Base-by-base conservation (phyloP, 768 basidiomycete species). In the Hortiboletus flavorubellus region DNA sequence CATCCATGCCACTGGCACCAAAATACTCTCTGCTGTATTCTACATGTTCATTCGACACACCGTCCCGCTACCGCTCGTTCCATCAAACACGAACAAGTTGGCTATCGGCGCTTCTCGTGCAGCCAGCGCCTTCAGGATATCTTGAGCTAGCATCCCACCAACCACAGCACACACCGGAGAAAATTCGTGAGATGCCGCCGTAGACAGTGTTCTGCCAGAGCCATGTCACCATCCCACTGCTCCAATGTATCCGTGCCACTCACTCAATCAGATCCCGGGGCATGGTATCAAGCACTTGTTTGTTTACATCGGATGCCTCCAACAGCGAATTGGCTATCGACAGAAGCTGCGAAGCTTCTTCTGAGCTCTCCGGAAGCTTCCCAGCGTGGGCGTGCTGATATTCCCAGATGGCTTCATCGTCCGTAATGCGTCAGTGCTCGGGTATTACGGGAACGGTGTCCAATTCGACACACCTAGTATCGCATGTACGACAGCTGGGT, bases 91-190 rank as follows among this genome's bases (percentile, higher is more conserved):
- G 59, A 95, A 87, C 58, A 97, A 87, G 70, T 99, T 99, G 49
- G 90, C 89, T 59, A 97, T 88, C 5, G 96, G 96, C 29, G 90
- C 84, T 64, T 98, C 97, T 48, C 93, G 87, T 53, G 87, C 91
- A 52, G 87, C 89, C 38, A 98, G 78, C 0, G 92, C 85, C 69
- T 97, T 94, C 39, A 99, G 77, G 49, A 98, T 87, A 68, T 99
- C 97, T 70, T 98, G 97, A 1, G 87, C 95, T 14, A 98, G 75
- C 74, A 98, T 82, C 23, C 97, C 97, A 29, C 97, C 97, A 38
- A 99, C 79, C 35, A 99, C 89, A 1, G 97, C 97, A 68, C 93
- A 92, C 2, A 93, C 86, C 0, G 97, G 93, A 0, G 93, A 88
- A 74, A 98, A 92, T 68, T 96, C 93, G 68, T 89, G 85, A 18